Evolutionary conservation across 495 filamentous ascomycete genomes (phyloP), one percentile per base, ranked within the genome.

Genomic region (Neurospora discreta): DNA sequence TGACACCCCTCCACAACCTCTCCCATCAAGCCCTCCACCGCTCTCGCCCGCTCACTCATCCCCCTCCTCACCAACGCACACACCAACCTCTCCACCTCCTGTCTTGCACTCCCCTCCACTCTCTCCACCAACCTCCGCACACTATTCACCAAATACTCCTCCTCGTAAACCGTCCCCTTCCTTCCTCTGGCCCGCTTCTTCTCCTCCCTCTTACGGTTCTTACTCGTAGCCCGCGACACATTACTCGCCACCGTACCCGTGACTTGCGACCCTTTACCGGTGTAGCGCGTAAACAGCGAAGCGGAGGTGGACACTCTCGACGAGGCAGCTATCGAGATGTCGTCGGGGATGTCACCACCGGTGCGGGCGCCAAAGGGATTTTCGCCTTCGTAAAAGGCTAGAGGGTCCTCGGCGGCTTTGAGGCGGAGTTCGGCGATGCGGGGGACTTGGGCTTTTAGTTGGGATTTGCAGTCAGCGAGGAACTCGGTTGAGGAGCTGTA

Each of bases 121-220:
- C 94, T 85, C 77, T 97, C 93, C 30, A 97, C 88, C 44, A 98
- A 84, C 42, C 95, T 83, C n/a, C 90, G 85, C 41, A 97, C 89
- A 74, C 90, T 93, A 76, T 92, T 95, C 60, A 97, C 89, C 13
- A 99, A 85, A 79, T 99, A 98, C 81, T 98, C 95, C 79, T 98
- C 95, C 77, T 99, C 95, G 78, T 98, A 99, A 5, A 99, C 91
- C 52, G 90, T 97, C 18, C 95, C 95, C 85, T 98, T 97, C 80
- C 97, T 93, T 16, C 95, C 95, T 36, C 92, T 86, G 1, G 95
- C 95, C 8, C 93, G 87, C 88, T 99, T 99, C 76, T 97, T 90
- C 85, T 99, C 95, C 79, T 98, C 95, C 18, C 92, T 84, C 18
- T 89, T 85, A 18, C 93, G 87, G 72, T 94, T 97, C 84, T 93